Conservation (phyloP, 1,139 yeast species). For the Candida mesenterica region DNA sequence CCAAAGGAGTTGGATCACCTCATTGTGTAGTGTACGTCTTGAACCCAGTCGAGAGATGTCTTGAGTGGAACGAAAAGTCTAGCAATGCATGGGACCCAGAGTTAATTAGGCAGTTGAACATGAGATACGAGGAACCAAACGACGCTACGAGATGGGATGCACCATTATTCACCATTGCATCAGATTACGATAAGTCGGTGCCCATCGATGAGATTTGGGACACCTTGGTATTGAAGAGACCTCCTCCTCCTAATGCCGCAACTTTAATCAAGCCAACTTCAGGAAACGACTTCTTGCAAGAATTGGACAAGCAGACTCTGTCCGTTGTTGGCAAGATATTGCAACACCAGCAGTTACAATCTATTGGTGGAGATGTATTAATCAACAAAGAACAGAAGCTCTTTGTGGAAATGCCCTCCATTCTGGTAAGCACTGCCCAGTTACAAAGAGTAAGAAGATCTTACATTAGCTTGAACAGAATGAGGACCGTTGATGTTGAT, state of each 20-base stretch:
- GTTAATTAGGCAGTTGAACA: constrained; percentile 64
- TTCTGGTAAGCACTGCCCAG: constrained; percentile 67
- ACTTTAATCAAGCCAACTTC: constrained; percentile 72
- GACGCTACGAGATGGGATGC: constrained; percentile 89
- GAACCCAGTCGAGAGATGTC: constrained; percentile 60
- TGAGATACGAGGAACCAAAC: constrained; percentile 94
- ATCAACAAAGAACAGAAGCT: constrained; percentile 33
- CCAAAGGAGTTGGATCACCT: constrained; percentile 78
- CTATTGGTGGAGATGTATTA: constrained; percentile 52
- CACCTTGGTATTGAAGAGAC: constrained; percentile 58
- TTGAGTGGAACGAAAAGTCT: constrained; percentile 53
- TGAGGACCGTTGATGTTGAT: constrained; percentile 66
- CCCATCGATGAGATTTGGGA: constrained; percentile 76
- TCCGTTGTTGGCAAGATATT: constrained; percentile 56
- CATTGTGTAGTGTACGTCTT: constrained; percentile 81
- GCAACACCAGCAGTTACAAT: constrained; percentile 58
- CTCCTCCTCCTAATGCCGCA: constrained; percentile 75
- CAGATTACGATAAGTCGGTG: constrained; percentile 47
- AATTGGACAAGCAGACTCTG: constrained; percentile 72
- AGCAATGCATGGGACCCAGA: constrained; percentile 63
- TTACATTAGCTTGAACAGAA: constrained; percentile 73
- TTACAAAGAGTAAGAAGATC: constrained; percentile 82
- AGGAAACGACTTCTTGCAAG: constrained; percentile 72
- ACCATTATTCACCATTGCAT: constrained; percentile 73
- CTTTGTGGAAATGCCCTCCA: constrained; percentile 61